Evolutionary conservation across 176 grass and related monocot genomes (phyloP).

Genomic region (Luzula sylvatica): DNA sequence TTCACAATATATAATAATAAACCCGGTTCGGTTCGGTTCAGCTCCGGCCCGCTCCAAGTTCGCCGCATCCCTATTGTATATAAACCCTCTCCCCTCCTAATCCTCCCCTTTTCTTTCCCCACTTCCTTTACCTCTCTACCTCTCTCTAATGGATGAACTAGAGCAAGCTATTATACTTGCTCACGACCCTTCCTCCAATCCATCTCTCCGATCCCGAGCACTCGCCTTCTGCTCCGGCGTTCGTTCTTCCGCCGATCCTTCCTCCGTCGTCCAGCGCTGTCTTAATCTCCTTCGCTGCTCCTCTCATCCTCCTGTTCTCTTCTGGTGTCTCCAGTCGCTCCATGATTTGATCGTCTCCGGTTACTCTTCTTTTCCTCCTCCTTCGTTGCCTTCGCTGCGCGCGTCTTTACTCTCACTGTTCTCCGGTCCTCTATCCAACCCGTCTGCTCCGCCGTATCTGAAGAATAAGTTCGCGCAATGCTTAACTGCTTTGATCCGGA

Average conservation of each 20-base stretch:
- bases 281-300: conserved; percentile 62
- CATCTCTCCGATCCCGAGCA: conserved; percentile 56
- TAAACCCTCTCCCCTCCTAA: conserved; percentile 24
- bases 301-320: conserved; percentile 46
- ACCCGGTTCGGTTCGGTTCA: conserved; percentile 7
- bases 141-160: conserved; percentile 78
- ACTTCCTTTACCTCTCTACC: background rate
- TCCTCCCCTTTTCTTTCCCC: background rate
- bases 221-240: conserved; percentile 68
- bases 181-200: conserved; percentile 36
- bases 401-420: conserved; percentile 63
- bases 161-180: conserved; percentile 81
- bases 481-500: conserved; percentile 60
- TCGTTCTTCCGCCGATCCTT: conserved; percentile 44
- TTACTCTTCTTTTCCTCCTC: conserved; percentile 29
- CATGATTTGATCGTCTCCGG: conserved; percentile 50
- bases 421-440: conserved; percentile 27
- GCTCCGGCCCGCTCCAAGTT: conserved; percentile 7
- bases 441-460: conserved; percentile 52
- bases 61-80: conserved; percentile 28
- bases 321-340: conserved; percentile 91
- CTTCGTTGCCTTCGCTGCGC: conserved; percentile 48
- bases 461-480: conserved; percentile 90
- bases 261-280: conserved; percentile 65
- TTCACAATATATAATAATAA: background rate